Percentiles rank a stretch among this genome's conserved stretches.
These are phyloP conservation scores for Candida golubevii DNA, from an alignment of 805 yeast species.

Conservation along the genomic window DNA sequence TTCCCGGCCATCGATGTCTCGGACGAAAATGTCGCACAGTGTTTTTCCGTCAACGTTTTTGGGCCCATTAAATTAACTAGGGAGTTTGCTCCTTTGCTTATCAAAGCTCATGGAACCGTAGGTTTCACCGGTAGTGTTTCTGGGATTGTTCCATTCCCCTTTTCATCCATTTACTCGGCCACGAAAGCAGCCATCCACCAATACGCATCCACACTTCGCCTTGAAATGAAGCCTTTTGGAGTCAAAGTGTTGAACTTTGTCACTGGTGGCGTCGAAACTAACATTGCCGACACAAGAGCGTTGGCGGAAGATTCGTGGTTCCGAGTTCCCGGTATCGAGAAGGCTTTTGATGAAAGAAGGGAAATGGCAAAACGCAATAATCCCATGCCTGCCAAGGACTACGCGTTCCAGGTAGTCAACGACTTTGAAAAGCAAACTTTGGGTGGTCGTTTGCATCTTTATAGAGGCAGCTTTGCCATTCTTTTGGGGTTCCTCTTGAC, in stretches of 20 bases:
- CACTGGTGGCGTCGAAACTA: conserved; percentile 74
- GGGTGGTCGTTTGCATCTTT: conserved; percentile 42
- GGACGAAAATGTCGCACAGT: conserved; percentile 47
- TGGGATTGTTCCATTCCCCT: conserved; percentile 67
- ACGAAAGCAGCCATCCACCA: conserved; percentile 75
- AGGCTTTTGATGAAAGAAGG: conserved; percentile 48
- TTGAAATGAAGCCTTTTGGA: conserved; percentile 68
- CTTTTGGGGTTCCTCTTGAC: conserved; percentile 30
- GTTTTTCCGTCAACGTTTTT: conserved; percentile 63
- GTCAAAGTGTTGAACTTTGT: conserved; percentile 65
- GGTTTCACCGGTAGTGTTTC: conserved; percentile 73
- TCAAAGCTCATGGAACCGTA: conserved; percentile 63
- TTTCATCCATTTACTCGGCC: conserved; percentile 60
- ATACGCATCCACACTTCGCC: conserved; percentile 56
- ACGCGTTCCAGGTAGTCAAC: conserved; percentile 51
- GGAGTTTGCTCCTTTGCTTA: conserved; percentile 51
- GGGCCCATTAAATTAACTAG: conserved; percentile 65
- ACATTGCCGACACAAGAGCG: conserved; percentile 63
- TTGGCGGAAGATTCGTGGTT: conserved; percentile 55
- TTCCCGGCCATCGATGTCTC: conserved; percentile 65
- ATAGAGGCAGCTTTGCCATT: conserved; percentile 50
- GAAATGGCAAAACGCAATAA: conserved; percentile 54
- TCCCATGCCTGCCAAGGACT: conserved; percentile 58
- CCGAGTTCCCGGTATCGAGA: conserved; percentile 46
- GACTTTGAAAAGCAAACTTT: conserved; percentile 43